A percentile compares a stretch with the other conserved stretches of the same genome.
These are phyloP conservation scores for Umbelopsis isabellina DNA, from an alignment of 192 early-diverging fungal species.

Conservation along the genomic window DNA sequence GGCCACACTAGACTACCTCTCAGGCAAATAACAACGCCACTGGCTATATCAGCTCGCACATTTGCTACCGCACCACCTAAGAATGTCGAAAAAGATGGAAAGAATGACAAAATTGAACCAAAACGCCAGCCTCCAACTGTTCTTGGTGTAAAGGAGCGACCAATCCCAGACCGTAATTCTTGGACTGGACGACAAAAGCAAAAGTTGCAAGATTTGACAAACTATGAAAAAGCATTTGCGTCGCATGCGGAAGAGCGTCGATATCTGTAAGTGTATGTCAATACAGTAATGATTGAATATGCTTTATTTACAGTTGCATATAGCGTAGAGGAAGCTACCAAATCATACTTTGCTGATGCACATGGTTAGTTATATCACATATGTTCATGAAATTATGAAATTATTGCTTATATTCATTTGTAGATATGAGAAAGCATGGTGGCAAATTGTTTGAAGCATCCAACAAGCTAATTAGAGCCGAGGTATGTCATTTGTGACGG, in stretches of 20 bases:
- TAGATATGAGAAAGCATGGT: slow-evolving; percentile 49
- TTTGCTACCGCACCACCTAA: background rate
- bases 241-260: slow-evolving; percentile 51
- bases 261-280: slow-evolving; percentile 43
- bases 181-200: slow-evolving; percentile 35
- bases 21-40: no score
- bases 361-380: slow-evolving; percentile 22
- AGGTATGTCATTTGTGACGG: slow-evolving; percentile 31
- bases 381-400: slow-evolving; percentile 26
- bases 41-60: background rate
- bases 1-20: background rate
- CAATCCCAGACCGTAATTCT: slow-evolving; percentile 27
- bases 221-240: slow-evolving; percentile 49
- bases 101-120: background rate
- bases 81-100: background rate
- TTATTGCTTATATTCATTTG: slow-evolving; percentile 31
- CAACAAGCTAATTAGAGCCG: slow-evolving; percentile 43
- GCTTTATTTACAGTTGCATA: background rate
- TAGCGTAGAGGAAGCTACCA: slow-evolving; percentile 33
- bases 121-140: slow-evolving; percentile 28
- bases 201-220: slow-evolving; percentile 51
- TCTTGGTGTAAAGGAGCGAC: slow-evolving; percentile 34
- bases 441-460: slow-evolving; percentile 55
- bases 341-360: slow-evolving; percentile 37
- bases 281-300: background rate